phyloP scores from a whole-genome alignment of 306 rosid species.

The Citrullus mucosospermus region DNA sequence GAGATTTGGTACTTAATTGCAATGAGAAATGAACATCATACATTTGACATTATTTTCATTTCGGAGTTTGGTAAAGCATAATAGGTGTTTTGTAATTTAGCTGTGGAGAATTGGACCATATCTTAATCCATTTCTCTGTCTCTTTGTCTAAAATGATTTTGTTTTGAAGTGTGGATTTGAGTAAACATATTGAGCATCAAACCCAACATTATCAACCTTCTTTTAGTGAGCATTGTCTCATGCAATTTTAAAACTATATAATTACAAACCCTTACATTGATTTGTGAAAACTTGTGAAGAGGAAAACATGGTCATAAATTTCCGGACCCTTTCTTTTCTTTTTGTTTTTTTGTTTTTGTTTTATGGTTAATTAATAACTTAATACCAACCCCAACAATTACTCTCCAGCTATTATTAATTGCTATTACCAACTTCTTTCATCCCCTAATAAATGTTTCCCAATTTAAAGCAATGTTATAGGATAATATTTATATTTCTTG shows the following conservation, averaged over 20 bases:
- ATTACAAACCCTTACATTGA: not conserved
- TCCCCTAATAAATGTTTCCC: not conserved
- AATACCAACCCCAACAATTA: not conserved
- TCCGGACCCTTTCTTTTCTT: not conserved
- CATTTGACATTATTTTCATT: no score
- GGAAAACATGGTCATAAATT: slow-evolving; percentile 10
- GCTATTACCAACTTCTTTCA: not conserved
- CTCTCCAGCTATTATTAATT: not conserved
- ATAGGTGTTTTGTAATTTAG: no score
- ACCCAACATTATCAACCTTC: not conserved
- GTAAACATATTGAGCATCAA: not conserved
- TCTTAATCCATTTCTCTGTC: not conserved
- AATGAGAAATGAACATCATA: no score
- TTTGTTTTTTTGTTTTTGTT: not conserved
- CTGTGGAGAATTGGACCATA: no score
- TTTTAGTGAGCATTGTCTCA: not conserved
- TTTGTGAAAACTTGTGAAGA: not conserved
- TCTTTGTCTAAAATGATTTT: not conserved
- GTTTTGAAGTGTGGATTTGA: not conserved
- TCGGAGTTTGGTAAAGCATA: no score
- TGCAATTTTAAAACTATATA: not conserved
- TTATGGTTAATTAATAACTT: not conserved
- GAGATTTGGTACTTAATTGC: no score
- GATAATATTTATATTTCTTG: no score
- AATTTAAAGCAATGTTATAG: not conserved